Evolutionary conservation across 306 rosid species (phyloP).

Genomic region (Gastrolobium bilobum): DNA sequence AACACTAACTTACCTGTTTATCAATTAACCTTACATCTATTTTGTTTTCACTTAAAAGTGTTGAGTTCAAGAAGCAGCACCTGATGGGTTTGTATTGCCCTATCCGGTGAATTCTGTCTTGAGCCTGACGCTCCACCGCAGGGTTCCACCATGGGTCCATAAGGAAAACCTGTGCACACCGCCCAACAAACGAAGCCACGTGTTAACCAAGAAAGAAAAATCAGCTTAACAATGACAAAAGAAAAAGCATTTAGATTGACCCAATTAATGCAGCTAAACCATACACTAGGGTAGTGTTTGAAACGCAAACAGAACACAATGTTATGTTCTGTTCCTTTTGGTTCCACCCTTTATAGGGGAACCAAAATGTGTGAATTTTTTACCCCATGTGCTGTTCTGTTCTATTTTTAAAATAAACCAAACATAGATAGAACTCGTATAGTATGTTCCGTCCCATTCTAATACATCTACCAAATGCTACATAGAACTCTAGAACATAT

Average conservation of each 20-base stretch:
- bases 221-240: neutral
- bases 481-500: neutral
- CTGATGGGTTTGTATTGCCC: slow-evolving; percentile 97
- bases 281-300: no score
- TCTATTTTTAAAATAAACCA: no score
- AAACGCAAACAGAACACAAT: no score
- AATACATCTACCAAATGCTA: no score
- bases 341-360: no score
- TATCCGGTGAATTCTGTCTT: slow-evolving; percentile 94
- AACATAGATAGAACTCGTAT: no score
- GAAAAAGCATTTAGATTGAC: no score
- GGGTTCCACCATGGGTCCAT: slow-evolving; percentile 99
- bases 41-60: neutral
- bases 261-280: no score
- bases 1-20: slow-evolving; percentile 11
- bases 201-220: slow-evolving; percentile 13
- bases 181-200: slow-evolving; percentile 28
- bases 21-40: slow-evolving; percentile 16
- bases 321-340: no score
- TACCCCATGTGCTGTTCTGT: no score
- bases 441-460: no score
- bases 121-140: slow-evolving; percentile 94
- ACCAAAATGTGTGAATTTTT: no score
- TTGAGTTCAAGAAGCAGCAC: slow-evolving; percentile 53
- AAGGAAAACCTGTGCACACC: slow-evolving; percentile 75